These are phyloP conservation scores for Nothophaeocryptopus gaeumannii DNA, from an alignment of 2,329 filamentous ascomycete species.

Conservation along the genomic window DNA sequence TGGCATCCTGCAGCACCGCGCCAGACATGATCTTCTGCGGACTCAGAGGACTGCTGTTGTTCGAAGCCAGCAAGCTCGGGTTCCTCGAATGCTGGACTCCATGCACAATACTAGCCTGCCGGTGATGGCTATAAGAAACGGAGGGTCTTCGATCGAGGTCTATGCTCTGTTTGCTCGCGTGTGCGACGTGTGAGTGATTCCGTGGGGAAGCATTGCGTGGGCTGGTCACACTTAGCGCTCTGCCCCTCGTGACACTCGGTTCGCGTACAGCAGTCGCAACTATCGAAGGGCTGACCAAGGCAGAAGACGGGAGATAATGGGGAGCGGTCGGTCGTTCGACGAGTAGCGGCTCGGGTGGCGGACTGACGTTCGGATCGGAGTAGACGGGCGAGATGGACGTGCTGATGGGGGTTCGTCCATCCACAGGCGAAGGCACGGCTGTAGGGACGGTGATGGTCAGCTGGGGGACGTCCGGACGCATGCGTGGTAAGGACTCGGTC, in stretches of 20 bases:
- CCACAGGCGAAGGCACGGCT: slow-evolving; percentile 29
- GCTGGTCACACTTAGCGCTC: slow-evolving; percentile 44
- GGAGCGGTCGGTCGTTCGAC: slow-evolving; percentile 31
- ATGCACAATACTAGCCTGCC: slow-evolving; percentile 96
- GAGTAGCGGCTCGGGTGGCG: slow-evolving; percentile 34
- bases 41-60: slow-evolving; percentile 76
- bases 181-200: slow-evolving; percentile 37
- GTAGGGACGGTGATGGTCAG: slow-evolving; percentile 26
- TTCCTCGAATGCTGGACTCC: slow-evolving; percentile 89
- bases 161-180: slow-evolving; percentile 30
- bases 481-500: slow-evolving; percentile 1
- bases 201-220: slow-evolving; percentile 42
- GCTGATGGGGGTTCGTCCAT: slow-evolving; percentile 23
- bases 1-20: slow-evolving; percentile 25
- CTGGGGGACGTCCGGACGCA: slow-evolving; percentile 19
- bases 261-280: slow-evolving; percentile 35
- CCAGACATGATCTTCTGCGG: slow-evolving; percentile 71
- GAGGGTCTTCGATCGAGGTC: slow-evolving; percentile 51
- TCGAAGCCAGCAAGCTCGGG: slow-evolving; percentile 77
- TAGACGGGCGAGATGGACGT: slow-evolving; percentile 19
- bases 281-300: neutral
- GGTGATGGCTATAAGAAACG: slow-evolving; percentile 76
- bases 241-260: slow-evolving; percentile 44
- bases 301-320: slow-evolving; percentile 8
- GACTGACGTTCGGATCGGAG: slow-evolving; percentile 27